These are phyloP conservation scores for Vararia minispora DNA, from an alignment of 768 basidiomycete genomes.

Conservation along the genomic window DNA sequence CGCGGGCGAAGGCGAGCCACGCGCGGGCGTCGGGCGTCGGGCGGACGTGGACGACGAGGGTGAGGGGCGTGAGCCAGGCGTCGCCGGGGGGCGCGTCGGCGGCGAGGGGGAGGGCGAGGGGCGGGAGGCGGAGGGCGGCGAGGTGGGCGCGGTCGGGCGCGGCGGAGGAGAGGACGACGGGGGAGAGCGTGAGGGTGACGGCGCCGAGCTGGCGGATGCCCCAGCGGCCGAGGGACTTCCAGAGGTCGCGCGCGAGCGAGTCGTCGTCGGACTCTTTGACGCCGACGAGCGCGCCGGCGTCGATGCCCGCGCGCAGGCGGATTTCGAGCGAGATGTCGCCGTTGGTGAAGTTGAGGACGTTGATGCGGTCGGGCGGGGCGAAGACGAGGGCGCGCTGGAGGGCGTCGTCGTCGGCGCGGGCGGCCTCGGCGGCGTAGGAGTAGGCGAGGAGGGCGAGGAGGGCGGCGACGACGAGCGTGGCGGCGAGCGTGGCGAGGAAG, in stretches of 20 bases:
- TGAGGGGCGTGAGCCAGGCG: slow-evolving; percentile 10
- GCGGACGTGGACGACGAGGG: slow-evolving; percentile 6
- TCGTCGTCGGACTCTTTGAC: slow-evolving; percentile 38
- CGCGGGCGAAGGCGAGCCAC: slow-evolving; percentile 10
- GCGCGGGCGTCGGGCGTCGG: slow-evolving; percentile 6
- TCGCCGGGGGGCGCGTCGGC: slow-evolving; percentile 5
- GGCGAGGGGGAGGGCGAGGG: slow-evolving; percentile 37
- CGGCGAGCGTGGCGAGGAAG: slow-evolving; percentile 44
- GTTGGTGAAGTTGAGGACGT: slow-evolving; percentile 52
- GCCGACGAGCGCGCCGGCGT: slow-evolving; percentile 51
- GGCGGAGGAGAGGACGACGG: slow-evolving; percentile 35
- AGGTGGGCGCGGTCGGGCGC: slow-evolving; percentile 23
- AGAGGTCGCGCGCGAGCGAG: slow-evolving; percentile 32
- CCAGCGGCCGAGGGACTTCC: slow-evolving; percentile 63
- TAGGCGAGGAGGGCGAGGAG: slow-evolving; percentile 44
- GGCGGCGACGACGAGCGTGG: slow-evolving; percentile 36
- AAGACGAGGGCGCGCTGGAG: slow-evolving; percentile 43
- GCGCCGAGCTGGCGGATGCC: slow-evolving; percentile 44
- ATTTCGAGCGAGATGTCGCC: slow-evolving; percentile 52
- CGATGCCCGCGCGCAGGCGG: slow-evolving; percentile 48
- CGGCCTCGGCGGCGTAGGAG: slow-evolving; percentile 51
- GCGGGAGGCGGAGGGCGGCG: slow-evolving; percentile 33
- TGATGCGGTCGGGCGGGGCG: slow-evolving; percentile 47
- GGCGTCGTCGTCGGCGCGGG: slow-evolving; percentile 43
- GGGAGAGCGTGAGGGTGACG: slow-evolving; percentile 44